These are phyloP conservation scores for Monilinia fructicola DNA, from an alignment of 2,329 filamentous ascomycete species.

Conservation along the genomic window DNA sequence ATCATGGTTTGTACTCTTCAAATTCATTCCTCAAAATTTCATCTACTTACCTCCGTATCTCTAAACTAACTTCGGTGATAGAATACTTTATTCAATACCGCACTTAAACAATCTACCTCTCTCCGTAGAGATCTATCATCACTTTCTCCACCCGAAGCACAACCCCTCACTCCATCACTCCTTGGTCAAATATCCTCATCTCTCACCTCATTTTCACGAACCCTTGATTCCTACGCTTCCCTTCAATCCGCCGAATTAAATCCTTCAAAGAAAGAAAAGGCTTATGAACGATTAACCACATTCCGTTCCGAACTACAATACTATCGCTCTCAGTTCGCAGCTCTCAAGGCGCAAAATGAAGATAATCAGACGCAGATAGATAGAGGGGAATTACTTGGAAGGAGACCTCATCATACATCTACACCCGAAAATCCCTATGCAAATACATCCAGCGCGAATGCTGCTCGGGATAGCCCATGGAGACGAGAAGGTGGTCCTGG, in stretches of 20 bases:
- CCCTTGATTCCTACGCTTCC: constrained; percentile 85
- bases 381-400: constrained; percentile 78
- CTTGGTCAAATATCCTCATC: constrained; percentile 76
- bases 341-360: constrained; percentile 73
- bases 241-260: constrained; percentile 88
- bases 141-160: constrained; percentile 55
- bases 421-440: constrained; percentile 93
- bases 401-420: constrained; percentile 76
- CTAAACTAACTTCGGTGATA: constrained; percentile 41
- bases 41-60: too few species aligned
- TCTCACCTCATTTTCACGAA: constrained; percentile 78
- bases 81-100: constrained; percentile 85
- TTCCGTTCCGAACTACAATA: constrained; percentile 82
- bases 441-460: constrained; percentile 46
- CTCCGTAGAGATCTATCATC: constrained; percentile 74
- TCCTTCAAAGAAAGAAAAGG: constrained; percentile 87
- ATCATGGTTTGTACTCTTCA: constrained; percentile 5
- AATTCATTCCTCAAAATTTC: too few species aligned
- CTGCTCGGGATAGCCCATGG: constrained; percentile 36
- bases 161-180: constrained; percentile 57
- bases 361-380: constrained; percentile 66
- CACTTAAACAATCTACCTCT: constrained; percentile 78
- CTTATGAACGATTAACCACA: constrained; percentile 77
- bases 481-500: constrained; percentile 31
- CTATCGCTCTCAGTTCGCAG: constrained; percentile 75